phyloP scores from a whole-genome alignment of 2,329 filamentous ascomycete genomes.

The Talaromyces sp. region DNA sequence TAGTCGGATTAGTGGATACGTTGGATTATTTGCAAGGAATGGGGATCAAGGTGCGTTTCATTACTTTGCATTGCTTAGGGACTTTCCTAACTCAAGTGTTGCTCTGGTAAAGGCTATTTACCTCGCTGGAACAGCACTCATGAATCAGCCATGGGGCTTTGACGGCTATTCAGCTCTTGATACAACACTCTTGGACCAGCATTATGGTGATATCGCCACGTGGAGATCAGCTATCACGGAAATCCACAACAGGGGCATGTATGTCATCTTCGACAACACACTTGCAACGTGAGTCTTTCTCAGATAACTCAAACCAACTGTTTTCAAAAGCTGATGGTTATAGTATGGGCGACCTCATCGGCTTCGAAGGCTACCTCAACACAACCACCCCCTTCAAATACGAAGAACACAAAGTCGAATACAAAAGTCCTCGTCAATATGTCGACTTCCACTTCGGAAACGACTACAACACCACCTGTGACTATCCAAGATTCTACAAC shows the following conservation, averaged over 20 bases:
- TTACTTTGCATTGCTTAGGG: neutral
- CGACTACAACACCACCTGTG: constrained; percentile 52
- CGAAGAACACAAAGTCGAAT: constrained; percentile 57
- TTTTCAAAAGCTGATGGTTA: no score
- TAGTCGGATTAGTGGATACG: constrained; percentile 56
- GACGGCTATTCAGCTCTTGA: constrained; percentile 62
- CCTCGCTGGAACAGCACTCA: constrained; percentile 61
- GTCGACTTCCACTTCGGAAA: constrained; percentile 58
- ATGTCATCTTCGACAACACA: constrained; percentile 65
- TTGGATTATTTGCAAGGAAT: constrained; percentile 64
- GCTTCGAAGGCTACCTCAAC: constrained; percentile 61
- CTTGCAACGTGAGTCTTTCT: constrained; percentile 52
- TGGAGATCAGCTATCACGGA: constrained; percentile 59
- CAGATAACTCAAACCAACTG: no score
- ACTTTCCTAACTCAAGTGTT: neutral
- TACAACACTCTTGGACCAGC: constrained; percentile 61
- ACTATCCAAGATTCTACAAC: constrained; percentile 61
- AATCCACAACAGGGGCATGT: constrained; percentile 63
- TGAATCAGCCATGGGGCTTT: constrained; percentile 63
- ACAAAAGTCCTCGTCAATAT: constrained; percentile 56
- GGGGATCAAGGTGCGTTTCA: constrained; percentile 54
- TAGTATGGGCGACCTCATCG: constrained; percentile 60
- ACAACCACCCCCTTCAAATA: constrained; percentile 54
- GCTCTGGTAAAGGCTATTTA: constrained; percentile 51
- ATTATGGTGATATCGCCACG: constrained; percentile 57